A percentile compares a stretch with the other conserved stretches of the same genome.
Conservation (phyloP, 352 stramenopile genomes). For the Saprolegnia diclina region DNA sequence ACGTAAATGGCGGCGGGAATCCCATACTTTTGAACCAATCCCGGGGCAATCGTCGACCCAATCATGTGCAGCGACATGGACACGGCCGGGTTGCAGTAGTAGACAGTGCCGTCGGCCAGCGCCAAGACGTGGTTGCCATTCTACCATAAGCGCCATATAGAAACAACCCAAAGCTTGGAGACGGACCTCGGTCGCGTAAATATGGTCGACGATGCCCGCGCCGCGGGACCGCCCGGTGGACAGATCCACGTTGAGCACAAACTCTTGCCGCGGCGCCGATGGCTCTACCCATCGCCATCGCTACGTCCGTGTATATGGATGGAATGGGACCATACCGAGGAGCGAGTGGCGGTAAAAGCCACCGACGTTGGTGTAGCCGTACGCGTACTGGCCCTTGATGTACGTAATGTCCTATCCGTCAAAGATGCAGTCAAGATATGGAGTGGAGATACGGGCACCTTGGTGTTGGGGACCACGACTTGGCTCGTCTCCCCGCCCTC, state of each 20-base stretch:
- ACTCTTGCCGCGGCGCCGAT: not conserved
- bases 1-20: conserved; percentile 25
- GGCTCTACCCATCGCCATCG: not conserved
- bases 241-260: conserved; percentile 9
- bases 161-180: not conserved
- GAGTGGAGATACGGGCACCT: not conserved
- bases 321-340: conserved; percentile 2
- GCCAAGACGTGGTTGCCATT: conserved; percentile 24
- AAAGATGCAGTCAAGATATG: not conserved
- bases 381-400: conserved; percentile 25
- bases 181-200: conserved; percentile 23
- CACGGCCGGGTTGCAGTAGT: conserved; percentile 20
- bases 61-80: conserved; percentile 18
- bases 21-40: conserved; percentile 14
- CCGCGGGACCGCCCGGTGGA: not conserved
- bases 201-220: conserved; percentile 22
- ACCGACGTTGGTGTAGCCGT: conserved; percentile 19
- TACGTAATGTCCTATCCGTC: conserved; percentile 17
- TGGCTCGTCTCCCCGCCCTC: conserved; percentile 1
- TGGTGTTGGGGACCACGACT: conserved; percentile 23
- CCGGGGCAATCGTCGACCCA: conserved; percentile 8
- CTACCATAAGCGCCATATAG: conserved; percentile 1
- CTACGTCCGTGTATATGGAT: not conserved
- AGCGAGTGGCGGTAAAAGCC: conserved; percentile 21
- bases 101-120: conserved; percentile 12